A percentile compares a stretch with the other conserved stretches of the same genome.
Evolutionary conservation across 441 rosid genomes (phyloP).

Genomic region (Populus hybrid): DNA sequence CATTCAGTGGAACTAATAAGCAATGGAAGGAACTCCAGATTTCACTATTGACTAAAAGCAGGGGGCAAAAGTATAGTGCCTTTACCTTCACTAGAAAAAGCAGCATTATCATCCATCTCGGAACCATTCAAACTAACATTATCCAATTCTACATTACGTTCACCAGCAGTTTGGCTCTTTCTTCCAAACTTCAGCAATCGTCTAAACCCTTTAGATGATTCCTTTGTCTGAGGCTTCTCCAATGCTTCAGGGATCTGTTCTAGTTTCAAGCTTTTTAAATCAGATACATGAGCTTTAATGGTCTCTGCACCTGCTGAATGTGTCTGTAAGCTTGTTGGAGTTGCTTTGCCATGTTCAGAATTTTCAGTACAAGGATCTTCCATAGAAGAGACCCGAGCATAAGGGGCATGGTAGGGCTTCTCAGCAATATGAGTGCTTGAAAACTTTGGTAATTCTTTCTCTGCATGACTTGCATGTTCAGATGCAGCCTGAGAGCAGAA

Average conservation of each 20-base stretch:
- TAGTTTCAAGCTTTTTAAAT: slow-evolving; percentile 37
- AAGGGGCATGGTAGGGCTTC: slow-evolving; percentile 75
- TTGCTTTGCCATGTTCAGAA: slow-evolving; percentile 58
- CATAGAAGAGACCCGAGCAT: slow-evolving; percentile 75
- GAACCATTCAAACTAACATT: slow-evolving; percentile 37
- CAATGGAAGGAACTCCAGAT: background rate
- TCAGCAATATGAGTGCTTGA: slow-evolving; percentile 35
- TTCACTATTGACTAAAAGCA: slow-evolving; percentile 8
- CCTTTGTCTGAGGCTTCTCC: slow-evolving; percentile 65
- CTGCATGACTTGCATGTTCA: slow-evolving; percentile 34
- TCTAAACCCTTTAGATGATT: slow-evolving; percentile 73
- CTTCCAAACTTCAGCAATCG: slow-evolving; percentile 82
- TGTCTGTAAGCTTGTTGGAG: slow-evolving; percentile 41
- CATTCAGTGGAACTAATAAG: background rate
- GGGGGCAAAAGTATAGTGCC: slow-evolving; percentile 11
- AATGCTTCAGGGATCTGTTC: slow-evolving; percentile 60
- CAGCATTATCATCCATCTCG: slow-evolving; percentile 48
- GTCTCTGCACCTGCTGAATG: slow-evolving; percentile 34
- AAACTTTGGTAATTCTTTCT: slow-evolving; percentile 41
- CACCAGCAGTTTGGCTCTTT: slow-evolving; percentile 59
- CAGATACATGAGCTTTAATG: slow-evolving; percentile 47
- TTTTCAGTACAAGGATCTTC: slow-evolving; percentile 65
- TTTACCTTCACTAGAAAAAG: slow-evolving; percentile 72
- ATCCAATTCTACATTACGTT: slow-evolving; percentile 41
- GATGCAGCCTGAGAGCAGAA: slow-evolving; percentile 49